phyloP scores from a whole-genome alignment of 164 flowering plant genomes.

The Vitis amurensis region DNA sequence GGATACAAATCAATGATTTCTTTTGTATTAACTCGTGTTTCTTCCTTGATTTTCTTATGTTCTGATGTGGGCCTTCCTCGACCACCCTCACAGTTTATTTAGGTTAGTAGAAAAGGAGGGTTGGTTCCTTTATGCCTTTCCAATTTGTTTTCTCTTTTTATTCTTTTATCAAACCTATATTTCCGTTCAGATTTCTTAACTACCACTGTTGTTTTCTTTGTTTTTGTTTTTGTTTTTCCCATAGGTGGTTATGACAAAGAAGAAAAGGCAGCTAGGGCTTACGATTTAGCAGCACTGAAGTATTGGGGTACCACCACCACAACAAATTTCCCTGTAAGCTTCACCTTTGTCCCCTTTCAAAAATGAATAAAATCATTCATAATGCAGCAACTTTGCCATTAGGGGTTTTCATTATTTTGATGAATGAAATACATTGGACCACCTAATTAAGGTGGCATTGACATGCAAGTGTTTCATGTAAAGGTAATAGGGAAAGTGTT shows the following conservation, averaged over 20 bases:
- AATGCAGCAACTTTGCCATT: background rate
- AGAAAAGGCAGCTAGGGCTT: constrained; percentile 94
- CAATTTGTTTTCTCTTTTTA: background rate
- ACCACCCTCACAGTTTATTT: constrained; percentile 61
- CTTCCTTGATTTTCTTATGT: constrained; percentile 12
- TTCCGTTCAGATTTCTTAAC: background rate
- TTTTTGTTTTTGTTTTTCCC: background rate
- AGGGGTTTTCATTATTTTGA: background rate
- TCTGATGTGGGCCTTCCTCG: constrained; percentile 25
- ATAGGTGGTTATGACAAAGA: constrained; percentile 97
- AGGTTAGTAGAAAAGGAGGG: constrained; percentile 50
- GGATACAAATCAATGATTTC: background rate
- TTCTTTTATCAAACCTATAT: background rate
- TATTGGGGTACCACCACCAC: constrained; percentile 96
- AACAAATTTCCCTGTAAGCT: constrained; percentile 77
- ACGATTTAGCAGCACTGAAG: constrained; percentile 93
- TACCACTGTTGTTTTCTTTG: background rate
- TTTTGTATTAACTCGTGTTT: constrained; percentile 2
- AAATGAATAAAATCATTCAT: background rate
- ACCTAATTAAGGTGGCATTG: background rate
- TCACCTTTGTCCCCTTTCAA: background rate
- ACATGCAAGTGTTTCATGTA: background rate
- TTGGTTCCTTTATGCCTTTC: background rate
- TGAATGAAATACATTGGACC: background rate
- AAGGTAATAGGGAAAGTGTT: background rate